A percentile compares a stretch with the other conserved stretches of the same genome.
Evolutionary conservation across 2,329 filamentous ascomycete genomes (phyloP).

Genomic region (Berkeleyomyces rouxiae): DNA sequence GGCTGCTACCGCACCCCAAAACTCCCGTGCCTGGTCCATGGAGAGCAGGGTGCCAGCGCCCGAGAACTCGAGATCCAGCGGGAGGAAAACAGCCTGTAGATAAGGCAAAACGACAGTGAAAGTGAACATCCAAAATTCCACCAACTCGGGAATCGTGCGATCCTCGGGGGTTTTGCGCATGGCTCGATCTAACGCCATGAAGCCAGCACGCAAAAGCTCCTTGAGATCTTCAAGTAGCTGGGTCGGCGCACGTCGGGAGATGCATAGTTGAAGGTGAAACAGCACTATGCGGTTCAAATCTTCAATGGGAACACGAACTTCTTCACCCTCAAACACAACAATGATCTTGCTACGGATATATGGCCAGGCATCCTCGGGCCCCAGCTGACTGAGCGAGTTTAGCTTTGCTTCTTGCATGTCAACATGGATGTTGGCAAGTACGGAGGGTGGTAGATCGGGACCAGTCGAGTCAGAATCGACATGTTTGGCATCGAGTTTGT

Average conservation of each 20-base stretch:
- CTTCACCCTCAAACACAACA: constrained; percentile 67
- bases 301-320: constrained; percentile 62
- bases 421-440: constrained; percentile 8
- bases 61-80: constrained; percentile 82
- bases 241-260: constrained; percentile 54
- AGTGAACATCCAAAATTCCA: constrained; percentile 86
- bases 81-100: constrained; percentile 87
- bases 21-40: constrained; percentile 64
- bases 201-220: constrained; percentile 65
- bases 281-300: constrained; percentile 69
- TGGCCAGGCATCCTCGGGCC: constrained; percentile 66
- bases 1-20: constrained; percentile 55
- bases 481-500: constrained; percentile 6
- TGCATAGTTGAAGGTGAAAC: constrained; percentile 61
- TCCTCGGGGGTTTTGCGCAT: constrained; percentile 67
- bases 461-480: constrained; percentile 1
- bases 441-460: constrained; percentile 7
- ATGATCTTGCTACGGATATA: constrained; percentile 60
- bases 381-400: constrained; percentile 6
- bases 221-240: constrained; percentile 60
- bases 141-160: constrained; percentile 71
- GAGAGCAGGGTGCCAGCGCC: constrained; percentile 68
- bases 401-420: constrained; percentile 9
- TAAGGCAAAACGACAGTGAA: constrained; percentile 85
- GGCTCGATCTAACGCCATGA: constrained; percentile 70